Conservation (phyloP, 2,329 filamentous ascomycete species). For the Aspergillus caelatus region DNA sequence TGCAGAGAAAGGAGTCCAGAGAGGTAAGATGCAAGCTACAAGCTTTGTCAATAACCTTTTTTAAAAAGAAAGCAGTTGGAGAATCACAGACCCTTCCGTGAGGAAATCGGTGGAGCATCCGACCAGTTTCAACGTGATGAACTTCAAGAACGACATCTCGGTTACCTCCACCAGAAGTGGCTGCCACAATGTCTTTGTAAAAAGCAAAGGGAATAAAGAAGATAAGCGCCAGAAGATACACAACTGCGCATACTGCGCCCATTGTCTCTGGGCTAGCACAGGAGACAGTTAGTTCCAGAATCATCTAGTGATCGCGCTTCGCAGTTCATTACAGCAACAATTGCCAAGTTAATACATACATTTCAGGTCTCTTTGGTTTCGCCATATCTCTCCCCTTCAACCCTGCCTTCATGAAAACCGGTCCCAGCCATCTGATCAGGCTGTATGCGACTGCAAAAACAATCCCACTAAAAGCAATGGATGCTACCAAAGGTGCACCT, state of each 20-base stretch:
- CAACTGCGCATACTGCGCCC: constrained; percentile 89
- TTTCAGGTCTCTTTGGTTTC: constrained; percentile 73
- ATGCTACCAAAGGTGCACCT: constrained; percentile 86
- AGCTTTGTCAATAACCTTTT: constrained; percentile 1
- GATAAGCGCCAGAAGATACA: constrained; percentile 87
- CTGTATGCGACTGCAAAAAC: constrained; percentile 81
- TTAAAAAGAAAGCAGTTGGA: not conserved
- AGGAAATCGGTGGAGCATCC: constrained; percentile 87
- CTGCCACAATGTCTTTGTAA: constrained; percentile 96
- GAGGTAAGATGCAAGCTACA: constrained; percentile 86
- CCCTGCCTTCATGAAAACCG: constrained; percentile 83
- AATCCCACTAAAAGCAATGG: constrained; percentile 80
- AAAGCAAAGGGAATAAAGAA: constrained; percentile 96
- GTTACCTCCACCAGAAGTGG: constrained; percentile 91
- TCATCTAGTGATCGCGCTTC: not conserved
- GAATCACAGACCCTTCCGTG: constrained; percentile 76
- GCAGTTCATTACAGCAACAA: not conserved
- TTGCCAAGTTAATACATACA: constrained; percentile 54
- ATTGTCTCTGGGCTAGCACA: constrained; percentile 80
- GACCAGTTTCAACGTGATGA: constrained; percentile 75
- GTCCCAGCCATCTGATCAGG: constrained; percentile 90
- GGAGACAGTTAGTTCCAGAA: constrained; percentile 11
- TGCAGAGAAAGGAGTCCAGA: constrained; percentile 93
- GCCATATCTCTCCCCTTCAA: constrained; percentile 88
- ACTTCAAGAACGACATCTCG: constrained; percentile 78